These are phyloP conservation scores for Setaria viridis DNA, from an alignment of 202 grass and related monocot species.

Conservation along the genomic window DNA sequence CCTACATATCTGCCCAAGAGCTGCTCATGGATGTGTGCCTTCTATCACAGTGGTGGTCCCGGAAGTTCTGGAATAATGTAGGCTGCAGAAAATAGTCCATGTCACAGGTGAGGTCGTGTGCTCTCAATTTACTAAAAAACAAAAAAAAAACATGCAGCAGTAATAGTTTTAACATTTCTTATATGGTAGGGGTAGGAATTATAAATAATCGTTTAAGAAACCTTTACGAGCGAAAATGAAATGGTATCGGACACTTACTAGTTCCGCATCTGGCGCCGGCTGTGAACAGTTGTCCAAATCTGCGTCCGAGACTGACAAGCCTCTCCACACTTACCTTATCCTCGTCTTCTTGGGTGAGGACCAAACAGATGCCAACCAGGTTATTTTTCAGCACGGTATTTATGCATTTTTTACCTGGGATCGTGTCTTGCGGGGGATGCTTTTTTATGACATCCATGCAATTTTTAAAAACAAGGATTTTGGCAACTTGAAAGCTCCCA, in stretches of 20 bases:
- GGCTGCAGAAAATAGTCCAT: neutral
- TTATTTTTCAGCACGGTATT: neutral
- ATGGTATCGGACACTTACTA: neutral
- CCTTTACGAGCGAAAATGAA: neutral
- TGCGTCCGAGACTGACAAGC: neutral
- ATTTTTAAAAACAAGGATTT: neutral
- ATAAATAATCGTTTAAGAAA: no score
- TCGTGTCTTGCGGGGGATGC: neutral
- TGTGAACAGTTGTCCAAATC: neutral
- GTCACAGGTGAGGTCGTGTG: neutral
- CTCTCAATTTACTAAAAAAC: no score
- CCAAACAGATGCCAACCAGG: neutral
- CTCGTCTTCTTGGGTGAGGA: neutral
- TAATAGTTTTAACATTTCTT: neutral
- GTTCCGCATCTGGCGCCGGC: neutral
- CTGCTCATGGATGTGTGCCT: neutral
- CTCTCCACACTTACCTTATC: neutral
- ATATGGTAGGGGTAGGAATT: no score
- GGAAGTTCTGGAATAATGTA: neutral
- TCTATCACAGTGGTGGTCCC: neutral
- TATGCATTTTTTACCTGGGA: neutral
- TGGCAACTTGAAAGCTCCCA: neutral
- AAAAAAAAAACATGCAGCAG: neutral
- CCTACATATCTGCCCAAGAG: neutral
- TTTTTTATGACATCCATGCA: constrained; percentile 14